Evolutionary conservation across 2,329 filamentous ascomycete genomes (phyloP), one percentile per base, ranked within the genome.

Genomic region (Cytospora piceae): DNA sequence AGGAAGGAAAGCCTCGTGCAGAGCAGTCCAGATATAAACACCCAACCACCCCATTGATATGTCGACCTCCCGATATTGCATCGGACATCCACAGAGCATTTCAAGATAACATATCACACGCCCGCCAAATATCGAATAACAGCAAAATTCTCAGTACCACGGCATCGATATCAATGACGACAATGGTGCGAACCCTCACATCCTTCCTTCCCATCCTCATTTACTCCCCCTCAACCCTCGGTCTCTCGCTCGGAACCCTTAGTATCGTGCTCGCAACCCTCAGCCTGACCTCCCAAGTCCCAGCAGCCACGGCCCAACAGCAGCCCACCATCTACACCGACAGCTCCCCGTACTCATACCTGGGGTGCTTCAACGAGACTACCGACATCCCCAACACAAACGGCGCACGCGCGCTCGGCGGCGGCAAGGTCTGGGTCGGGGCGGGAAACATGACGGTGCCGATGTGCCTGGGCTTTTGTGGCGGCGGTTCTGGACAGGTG

Each of bases 301-400:
- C 46, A 12, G 24, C 59, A 14, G 37, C 63, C 20, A 31, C 32
- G 32, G 37, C 61, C 65, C 56, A 32, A 1, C 24, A 52, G 3
- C 24, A 52, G 3, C 69, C 74, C 34, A 71, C 67, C 5, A 73
- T 80, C 69, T 81, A 78, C 73, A 73, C 73, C 58, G 71, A 71
- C 49, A 74, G 75, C 7, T 68, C 70, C 34, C 73, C 71, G 54
- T 87, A 85, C 75, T 68, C 63, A 20, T 87, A 87, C 74, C 72
- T 75, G n/a, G 85, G 85, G 64, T 88, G 86, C 77, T 87, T 77
- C 76, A 85, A 85, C 70, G 85, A 88, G 72, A 86, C 85, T 2
- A 81, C 78, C n/a, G 76, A 77, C 49, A 71, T 83, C 17, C 67
- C 74, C 17, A 74, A 75, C 67, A 78, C 82, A 5, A 76, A 77